Percentiles rank a stretch among this genome's conserved stretches.
These are phyloP conservation scores for Blastocystis sp. DNA, from an alignment of 352 stramenopile genomes.

Conservation along the genomic window DNA sequence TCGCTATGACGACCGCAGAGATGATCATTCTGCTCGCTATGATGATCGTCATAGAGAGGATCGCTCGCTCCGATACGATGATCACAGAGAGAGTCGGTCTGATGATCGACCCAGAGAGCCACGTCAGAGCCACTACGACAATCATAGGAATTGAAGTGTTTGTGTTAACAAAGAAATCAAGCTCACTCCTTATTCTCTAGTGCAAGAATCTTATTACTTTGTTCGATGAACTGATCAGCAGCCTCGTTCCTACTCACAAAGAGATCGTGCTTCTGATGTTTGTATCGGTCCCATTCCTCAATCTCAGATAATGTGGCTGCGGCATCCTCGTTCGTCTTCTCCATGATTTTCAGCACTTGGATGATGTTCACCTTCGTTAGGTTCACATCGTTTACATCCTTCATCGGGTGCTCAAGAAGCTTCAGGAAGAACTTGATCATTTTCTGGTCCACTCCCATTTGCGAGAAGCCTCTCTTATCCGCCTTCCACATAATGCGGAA, in stretches of 20 bases:
- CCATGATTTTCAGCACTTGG: slow-evolving; percentile 63
- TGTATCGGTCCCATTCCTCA: slow-evolving; percentile 61
- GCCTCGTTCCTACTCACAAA: slow-evolving; percentile 62
- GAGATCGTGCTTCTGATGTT: slow-evolving; percentile 65
- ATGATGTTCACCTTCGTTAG: slow-evolving; percentile 63
- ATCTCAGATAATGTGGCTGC: slow-evolving; percentile 8
- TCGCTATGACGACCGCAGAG: neutral
- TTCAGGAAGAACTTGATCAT: slow-evolving; percentile 62
- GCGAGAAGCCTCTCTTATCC: slow-evolving; percentile 63
- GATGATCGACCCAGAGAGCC: neutral
- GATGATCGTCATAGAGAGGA: neutral
- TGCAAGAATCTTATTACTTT: slow-evolving; percentile 58
- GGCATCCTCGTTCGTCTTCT: slow-evolving; percentile 47
- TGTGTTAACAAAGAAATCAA: neutral
- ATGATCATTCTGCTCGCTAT: neutral
- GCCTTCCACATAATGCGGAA: slow-evolving; percentile 66
- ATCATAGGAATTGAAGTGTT: neutral
- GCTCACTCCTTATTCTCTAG: slow-evolving; percentile 46
- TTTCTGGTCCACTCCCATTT: slow-evolving; percentile 63
- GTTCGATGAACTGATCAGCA: slow-evolving; percentile 62
- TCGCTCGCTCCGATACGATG: neutral
- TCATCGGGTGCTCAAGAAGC: slow-evolving; percentile 62
- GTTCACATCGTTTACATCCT: slow-evolving; percentile 55
- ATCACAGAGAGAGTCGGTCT: neutral
- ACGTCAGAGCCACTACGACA: neutral